Percentiles rank a stretch among this genome's conserved stretches.
phyloP scores from a whole-genome alignment of 371 early-diverging fungal genomes.

The Apophysomyces sp. region DNA sequence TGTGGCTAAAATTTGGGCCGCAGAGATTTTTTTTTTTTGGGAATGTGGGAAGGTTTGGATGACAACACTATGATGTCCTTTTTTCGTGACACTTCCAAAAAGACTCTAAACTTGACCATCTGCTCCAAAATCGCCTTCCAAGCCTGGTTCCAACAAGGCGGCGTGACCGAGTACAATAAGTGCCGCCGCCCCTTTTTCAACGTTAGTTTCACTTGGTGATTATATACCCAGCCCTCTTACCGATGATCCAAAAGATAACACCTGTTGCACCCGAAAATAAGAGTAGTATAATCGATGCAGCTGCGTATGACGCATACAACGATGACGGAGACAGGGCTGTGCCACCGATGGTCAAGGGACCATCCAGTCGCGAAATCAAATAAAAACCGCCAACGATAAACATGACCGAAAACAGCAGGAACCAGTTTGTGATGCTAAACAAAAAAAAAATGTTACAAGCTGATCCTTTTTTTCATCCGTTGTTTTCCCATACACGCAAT shows the following conservation, averaged over 20 bases:
- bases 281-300: constrained; percentile 52
- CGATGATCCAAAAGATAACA: constrained; percentile 68
- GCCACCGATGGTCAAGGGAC: constrained; percentile 50
- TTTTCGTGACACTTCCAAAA: background rate
- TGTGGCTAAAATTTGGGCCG: too few species aligned
- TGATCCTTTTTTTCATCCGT: background rate
- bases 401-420: constrained; percentile 54
- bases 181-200: constrained; percentile 55
- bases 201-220: background rate
- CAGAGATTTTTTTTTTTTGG: too few species aligned
- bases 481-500: constrained; percentile 57
- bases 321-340: constrained; percentile 46
- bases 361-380: constrained; percentile 51
- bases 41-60: too few species aligned
- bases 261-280: constrained; percentile 64
- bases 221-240: constrained; percentile 31
- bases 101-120: constrained; percentile 42
- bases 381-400: constrained; percentile 59
- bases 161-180: constrained; percentile 64
- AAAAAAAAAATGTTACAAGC: background rate
- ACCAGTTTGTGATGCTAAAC: constrained; percentile 54
- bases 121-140: constrained; percentile 62
- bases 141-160: constrained; percentile 60
- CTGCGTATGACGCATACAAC: constrained; percentile 50
- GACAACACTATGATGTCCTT: too few species aligned